Evolutionary conservation across 768 basidiomycete genomes (phyloP), one percentile per base, ranked within the genome.

Genomic region (Suillus cothurnatus): DNA sequence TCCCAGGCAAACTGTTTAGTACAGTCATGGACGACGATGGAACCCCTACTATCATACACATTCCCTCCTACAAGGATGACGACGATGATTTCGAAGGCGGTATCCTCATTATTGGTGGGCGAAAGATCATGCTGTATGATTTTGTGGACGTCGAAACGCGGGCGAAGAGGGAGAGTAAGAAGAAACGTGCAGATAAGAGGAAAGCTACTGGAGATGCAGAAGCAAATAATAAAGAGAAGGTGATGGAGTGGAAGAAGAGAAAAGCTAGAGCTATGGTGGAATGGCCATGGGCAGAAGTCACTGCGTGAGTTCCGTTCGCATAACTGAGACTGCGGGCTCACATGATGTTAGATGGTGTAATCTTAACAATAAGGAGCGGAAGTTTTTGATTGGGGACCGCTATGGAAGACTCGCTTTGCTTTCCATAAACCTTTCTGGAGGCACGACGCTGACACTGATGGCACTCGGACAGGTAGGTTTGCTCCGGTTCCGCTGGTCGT

Each of bases 231-330:
- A 81, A 80, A 64, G 87, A 90, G 68, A 78, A 78, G 43, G 87
- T 86, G 65, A 77, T 82, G 58, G 87, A 87, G 64, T 78, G 73
- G 26, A 82, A 78, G 74, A 84, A 80, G 68, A 79, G 85, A 65
- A 92, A 86, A 65, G 77, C 88, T 0, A 82, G 78, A 43, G 86
- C 85, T 0, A 71, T 73, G 41, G 81, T 92, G 19, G 84, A 86
- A 17, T 93, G 92, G 93, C 91, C 91, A 9, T 93, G 90, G 87
- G 85, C 82, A 64, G 85, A 88, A 66, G 80, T 94, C 47, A 81
- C 86, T 66, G 86, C 89, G 92, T 94, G 72, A 69, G 88, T 78
- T 4, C 36, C 61, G 17, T 56, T 59, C 8, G 28, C 21, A 26
- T 15, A 4, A 9, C n/a, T 5, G 23, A 61, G 60, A 28, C 53